Conservation (phyloP, 495 filamentous ascomycete species). For the Achaetomiella virescens region DNA sequence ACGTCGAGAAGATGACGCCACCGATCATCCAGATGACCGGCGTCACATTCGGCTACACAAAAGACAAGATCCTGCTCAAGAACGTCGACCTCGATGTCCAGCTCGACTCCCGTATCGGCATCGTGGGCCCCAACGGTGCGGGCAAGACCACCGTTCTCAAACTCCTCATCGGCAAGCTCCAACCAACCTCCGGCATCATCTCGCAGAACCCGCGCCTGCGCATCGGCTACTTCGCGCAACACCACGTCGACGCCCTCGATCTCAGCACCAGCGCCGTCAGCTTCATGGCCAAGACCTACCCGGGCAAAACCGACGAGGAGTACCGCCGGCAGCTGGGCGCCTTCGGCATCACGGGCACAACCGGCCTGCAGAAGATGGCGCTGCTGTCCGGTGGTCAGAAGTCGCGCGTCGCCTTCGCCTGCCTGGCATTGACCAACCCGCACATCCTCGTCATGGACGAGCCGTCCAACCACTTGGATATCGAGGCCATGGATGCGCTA, state of each 20-base stretch:
- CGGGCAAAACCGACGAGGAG: slow-evolving; percentile 89
- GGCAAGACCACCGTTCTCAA: slow-evolving; percentile 97
- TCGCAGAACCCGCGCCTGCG: slow-evolving; percentile 80
- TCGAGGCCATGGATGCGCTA: slow-evolving; percentile 98
- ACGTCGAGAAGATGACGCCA: slow-evolving; percentile 94
- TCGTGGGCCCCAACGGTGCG: slow-evolving; percentile 96
- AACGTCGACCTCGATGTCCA: slow-evolving; percentile 95
- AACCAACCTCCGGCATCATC: slow-evolving; percentile 72
- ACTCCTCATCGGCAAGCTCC: slow-evolving; percentile 80
- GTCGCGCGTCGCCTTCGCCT: slow-evolving; percentile 94
- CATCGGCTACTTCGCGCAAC: slow-evolving; percentile 95
- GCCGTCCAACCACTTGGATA: slow-evolving; percentile 96
- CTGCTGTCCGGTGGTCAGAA: slow-evolving; percentile 96
- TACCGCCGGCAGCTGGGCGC: slow-evolving; percentile 93
- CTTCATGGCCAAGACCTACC: slow-evolving; percentile 92
- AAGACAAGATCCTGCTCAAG: slow-evolving; percentile 70
- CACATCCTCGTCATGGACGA: slow-evolving; percentile 98
- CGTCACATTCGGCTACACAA: slow-evolving; percentile 84
- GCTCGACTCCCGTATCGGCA: slow-evolving; percentile 95
- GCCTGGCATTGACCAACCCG: slow-evolving; percentile 83
- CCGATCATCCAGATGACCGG: slow-evolving; percentile 96
- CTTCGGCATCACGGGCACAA: slow-evolving; percentile 97
- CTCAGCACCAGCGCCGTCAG: slow-evolving; percentile 79
- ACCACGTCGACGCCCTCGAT: slow-evolving; percentile 96
- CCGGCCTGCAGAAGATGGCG: slow-evolving; percentile 93